Conservation (phyloP, 768 basidiomycete genomes). For the Russula emetica region DNA sequence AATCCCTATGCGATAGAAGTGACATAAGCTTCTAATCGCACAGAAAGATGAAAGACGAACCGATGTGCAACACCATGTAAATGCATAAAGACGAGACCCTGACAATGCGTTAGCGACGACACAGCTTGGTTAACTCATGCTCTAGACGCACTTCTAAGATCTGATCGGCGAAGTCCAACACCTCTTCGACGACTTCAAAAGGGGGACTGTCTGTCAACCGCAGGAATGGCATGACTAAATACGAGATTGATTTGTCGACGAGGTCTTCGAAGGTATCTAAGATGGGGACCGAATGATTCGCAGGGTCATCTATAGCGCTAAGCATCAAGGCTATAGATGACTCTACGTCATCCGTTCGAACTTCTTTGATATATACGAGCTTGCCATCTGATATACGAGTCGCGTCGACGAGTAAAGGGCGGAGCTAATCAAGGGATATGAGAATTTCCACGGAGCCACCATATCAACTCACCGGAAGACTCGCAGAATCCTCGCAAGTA, state of each 20-base stretch:
- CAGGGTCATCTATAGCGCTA: neutral
- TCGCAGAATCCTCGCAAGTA: conserved; percentile 1
- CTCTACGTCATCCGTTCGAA: conserved; percentile 23
- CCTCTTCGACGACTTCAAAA: conserved; percentile 6
- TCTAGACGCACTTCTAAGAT: conserved; percentile 11
- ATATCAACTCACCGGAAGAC: conserved; percentile 6
- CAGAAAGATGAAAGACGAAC: too few species aligned
- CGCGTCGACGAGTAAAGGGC: conserved; percentile 26
- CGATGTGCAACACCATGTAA: conserved; percentile 6
- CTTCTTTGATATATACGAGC: conserved; percentile 34
- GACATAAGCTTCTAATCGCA: neutral
- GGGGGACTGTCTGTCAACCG: neutral
- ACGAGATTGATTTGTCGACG: conserved; percentile 3
- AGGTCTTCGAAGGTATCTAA: conserved; percentile 16
- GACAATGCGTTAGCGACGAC: neutral
- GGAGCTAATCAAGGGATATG: neutral
- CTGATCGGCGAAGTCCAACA: conserved; percentile 22
- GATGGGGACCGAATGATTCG: conserved; percentile 23
- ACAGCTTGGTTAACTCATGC: neutral
- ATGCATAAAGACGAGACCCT: conserved; percentile 26
- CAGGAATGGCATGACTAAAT: conserved; percentile 26
- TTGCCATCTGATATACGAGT: conserved; percentile 24
- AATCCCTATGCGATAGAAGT: neutral
- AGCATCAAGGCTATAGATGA: conserved; percentile 23
- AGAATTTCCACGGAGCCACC: neutral